A percentile compares a stretch with the other conserved stretches of the same genome.
Evolutionary conservation across 129 eudicot genomes (phyloP).

Genomic region (Rutidosis leptorrhynchoides): DNA sequence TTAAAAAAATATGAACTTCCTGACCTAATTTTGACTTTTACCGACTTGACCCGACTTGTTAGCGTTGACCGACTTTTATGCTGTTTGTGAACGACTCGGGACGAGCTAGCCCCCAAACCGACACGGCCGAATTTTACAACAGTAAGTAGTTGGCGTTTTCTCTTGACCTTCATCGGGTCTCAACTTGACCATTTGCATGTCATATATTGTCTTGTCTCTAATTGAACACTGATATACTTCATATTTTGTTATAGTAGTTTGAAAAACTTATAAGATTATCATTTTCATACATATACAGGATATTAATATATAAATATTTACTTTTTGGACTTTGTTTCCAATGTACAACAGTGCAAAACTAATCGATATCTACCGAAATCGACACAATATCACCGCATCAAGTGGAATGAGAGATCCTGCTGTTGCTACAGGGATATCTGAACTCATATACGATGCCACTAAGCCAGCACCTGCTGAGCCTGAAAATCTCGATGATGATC

Average conservation of each 20-base stretch:
- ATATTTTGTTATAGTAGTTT: background rate
- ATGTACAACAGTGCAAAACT: constrained; percentile 76
- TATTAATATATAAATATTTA: background rate
- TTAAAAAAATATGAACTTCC: too few relatives aligned
- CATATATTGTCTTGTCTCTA: background rate
- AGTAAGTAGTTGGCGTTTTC: background rate
- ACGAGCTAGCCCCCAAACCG: too few relatives aligned
- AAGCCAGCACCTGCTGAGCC: constrained; percentile 57
- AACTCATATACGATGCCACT: constrained; percentile 74
- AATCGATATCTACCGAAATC: constrained; percentile 85
- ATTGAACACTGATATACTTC: background rate
- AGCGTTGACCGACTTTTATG: too few relatives aligned
- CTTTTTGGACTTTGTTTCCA: constrained; percentile 14
- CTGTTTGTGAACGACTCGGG: too few relatives aligned
- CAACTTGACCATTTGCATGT: background rate
- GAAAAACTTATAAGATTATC: background rate
- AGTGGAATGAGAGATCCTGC: constrained; percentile 86
- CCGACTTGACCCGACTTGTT: too few relatives aligned
- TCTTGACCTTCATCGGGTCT: constrained; percentile 11
- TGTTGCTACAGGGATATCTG: constrained; percentile 92
- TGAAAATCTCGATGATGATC: constrained; percentile 88
- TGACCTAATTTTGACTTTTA: too few relatives aligned
- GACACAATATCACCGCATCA: constrained; percentile 85
- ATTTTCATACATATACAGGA: background rate
- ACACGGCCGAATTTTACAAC: too few relatives aligned